phyloP scores from a whole-genome alignment of 257 asterid genomes.

The Solanum medicagineum region DNA sequence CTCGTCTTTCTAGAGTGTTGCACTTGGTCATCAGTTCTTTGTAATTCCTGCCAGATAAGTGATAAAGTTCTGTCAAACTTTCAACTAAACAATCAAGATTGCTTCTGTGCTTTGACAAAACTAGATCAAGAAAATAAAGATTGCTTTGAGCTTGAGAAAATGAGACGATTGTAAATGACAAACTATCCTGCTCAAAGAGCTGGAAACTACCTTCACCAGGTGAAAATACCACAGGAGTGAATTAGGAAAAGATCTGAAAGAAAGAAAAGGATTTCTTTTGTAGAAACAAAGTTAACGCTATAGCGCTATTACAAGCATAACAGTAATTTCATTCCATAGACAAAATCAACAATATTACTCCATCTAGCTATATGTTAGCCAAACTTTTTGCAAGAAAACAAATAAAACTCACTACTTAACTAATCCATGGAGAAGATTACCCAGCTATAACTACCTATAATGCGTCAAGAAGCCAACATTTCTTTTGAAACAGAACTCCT shows the following conservation, averaged over 20 bases:
- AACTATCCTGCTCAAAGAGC: not conserved
- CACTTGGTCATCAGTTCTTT: constrained; percentile 89
- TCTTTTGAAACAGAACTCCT: not conserved
- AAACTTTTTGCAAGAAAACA: not conserved
- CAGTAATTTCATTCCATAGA: not conserved
- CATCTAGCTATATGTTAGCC: not conserved
- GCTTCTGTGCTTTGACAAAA: not conserved
- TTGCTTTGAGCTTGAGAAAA: not conserved
- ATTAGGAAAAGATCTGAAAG: not conserved
- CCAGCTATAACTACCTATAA: not conserved
- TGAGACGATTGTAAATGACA: not conserved
- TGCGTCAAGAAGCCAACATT: not conserved
- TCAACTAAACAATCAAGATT: not conserved
- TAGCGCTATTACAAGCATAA: not conserved
- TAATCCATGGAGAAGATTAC: not conserved
- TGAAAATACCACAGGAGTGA: not conserved
- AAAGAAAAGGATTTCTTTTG: not conserved
- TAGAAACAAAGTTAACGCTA: not conserved
- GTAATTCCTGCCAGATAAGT: constrained; percentile 46
- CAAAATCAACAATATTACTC: not conserved
- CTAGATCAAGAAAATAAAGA: not conserved
- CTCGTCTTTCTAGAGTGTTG: constrained; percentile 76
- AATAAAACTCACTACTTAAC: not conserved
- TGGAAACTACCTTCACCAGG: not conserved
- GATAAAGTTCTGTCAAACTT: not conserved